phyloP scores from a whole-genome alignment of 2,329 filamentous ascomycete species.

The Penicillium digitatum region DNA sequence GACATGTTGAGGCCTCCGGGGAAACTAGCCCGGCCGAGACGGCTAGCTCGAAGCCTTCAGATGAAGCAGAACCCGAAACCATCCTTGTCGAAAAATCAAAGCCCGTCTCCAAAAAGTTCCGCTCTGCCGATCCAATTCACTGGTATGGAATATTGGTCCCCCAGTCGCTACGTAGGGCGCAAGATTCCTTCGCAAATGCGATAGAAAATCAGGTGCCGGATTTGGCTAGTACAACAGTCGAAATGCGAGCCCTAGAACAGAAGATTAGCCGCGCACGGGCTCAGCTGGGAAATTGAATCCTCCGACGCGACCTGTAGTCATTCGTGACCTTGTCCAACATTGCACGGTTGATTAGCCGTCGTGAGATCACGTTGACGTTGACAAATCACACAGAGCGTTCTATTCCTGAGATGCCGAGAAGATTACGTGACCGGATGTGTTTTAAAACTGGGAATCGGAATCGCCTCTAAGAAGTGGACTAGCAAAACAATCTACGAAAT shows the following conservation, averaged over 20 bases:
- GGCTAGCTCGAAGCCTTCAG: constrained; percentile 5
- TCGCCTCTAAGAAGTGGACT: background rate
- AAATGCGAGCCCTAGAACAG: constrained; percentile 43
- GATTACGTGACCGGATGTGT: background rate
- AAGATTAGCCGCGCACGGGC: constrained; percentile 33
- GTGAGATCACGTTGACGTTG: background rate
- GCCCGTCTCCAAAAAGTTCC: constrained; percentile 13
- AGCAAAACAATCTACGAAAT: too few relatives aligned
- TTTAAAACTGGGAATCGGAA: background rate
- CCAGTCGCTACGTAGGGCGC: constrained; percentile 42
- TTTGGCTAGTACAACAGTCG: constrained; percentile 36
- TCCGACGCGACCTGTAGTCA: background rate
- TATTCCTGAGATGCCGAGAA: background rate
- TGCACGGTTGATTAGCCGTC: background rate
- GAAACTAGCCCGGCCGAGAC: background rate
- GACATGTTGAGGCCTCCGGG: background rate
- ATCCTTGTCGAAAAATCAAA: constrained; percentile 8
- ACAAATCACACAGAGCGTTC: background rate
- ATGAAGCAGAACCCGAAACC: background rate
- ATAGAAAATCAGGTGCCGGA: constrained; percentile 36
- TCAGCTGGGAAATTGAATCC: constrained; percentile 16
- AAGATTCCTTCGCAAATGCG: constrained; percentile 42
- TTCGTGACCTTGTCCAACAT: background rate
- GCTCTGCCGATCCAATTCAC: constrained; percentile 42
- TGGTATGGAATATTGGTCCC: constrained; percentile 51